Conservation (phyloP, 1,284 basidiomycete genomes). For the Cutaneotrichosporon daszewskae region DNA sequence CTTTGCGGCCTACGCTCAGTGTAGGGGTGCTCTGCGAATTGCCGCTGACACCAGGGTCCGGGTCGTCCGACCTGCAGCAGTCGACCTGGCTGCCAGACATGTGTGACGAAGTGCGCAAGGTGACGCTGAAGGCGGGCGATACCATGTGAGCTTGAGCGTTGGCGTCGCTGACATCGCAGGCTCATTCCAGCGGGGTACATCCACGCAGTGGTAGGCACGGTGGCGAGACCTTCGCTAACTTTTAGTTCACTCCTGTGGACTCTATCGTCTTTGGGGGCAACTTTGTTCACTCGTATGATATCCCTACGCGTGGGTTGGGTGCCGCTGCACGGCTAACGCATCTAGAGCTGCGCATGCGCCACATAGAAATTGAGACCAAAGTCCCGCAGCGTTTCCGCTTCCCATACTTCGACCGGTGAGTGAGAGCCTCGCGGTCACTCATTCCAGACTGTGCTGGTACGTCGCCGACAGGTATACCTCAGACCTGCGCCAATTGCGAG, state of each 20-base stretch:
- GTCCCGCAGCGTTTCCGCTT: constrained; percentile 95
- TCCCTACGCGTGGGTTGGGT: constrained; percentile 2
- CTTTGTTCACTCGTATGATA: constrained; percentile 71
- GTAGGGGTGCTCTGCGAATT: constrained; percentile 24
- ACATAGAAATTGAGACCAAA: constrained; percentile 86
- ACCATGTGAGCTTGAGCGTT: constrained; percentile 61
- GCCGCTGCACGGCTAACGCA: neutral
- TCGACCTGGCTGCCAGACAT: constrained; percentile 81
- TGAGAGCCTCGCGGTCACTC: constrained; percentile 2
- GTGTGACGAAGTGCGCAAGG: constrained; percentile 74
- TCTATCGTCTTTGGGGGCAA: constrained; percentile 96
- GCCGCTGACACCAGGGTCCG: constrained; percentile 53
- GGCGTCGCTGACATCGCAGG: constrained; percentile 28
- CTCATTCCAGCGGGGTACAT: constrained; percentile 97
- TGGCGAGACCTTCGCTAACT: constrained; percentile 7
- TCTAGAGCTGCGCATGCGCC: constrained; percentile 73
- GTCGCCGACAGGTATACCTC: constrained; percentile 70
- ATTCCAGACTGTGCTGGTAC: constrained; percentile 75
- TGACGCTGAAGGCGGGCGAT: constrained; percentile 73
- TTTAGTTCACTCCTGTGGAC: constrained; percentile 79
- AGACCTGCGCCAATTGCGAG: constrained; percentile 61
- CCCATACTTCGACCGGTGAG: constrained; percentile 73
- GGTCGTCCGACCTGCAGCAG: constrained; percentile 72
- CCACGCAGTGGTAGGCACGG: constrained; percentile 87
- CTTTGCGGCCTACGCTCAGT: constrained; percentile 60